Conservation (phyloP, 371 early-diverging fungal species). For the Rhizopus delemar region DNA sequence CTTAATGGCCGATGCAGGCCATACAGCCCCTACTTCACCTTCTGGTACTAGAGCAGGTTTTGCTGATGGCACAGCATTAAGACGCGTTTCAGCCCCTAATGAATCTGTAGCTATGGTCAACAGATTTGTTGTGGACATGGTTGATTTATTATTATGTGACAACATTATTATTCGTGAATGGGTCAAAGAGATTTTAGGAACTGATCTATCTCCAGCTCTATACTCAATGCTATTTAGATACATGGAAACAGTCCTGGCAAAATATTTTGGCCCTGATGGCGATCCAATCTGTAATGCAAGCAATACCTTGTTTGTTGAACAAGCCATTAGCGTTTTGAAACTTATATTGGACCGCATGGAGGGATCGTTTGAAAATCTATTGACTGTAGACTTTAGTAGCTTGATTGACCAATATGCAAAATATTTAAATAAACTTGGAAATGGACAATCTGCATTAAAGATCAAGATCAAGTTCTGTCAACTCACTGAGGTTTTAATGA, state of each 20-base stretch:
- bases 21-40: conserved; percentile 38
- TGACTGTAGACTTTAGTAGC: conserved; percentile 80
- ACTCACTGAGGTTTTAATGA: conserved; percentile 79
- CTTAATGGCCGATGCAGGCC: conserved; percentile 48
- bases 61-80: conserved; percentile 21
- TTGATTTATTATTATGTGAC: conserved; percentile 83
- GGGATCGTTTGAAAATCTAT: conserved; percentile 64
- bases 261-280: conserved; percentile 77
- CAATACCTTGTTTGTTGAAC: conserved; percentile 87
- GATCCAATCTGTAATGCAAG: conserved; percentile 77
- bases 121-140: conserved; percentile 82
- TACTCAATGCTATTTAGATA: conserved; percentile 86
- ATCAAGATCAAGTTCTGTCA: conserved; percentile 88
- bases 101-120: conserved; percentile 71
- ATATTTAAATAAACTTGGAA: conserved; percentile 77
- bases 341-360: conserved; percentile 82
- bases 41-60: conserved; percentile 23
- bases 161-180: conserved; percentile 88
- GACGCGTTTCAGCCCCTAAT: conserved; percentile 41
- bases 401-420: conserved; percentile 77
- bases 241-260: conserved; percentile 70
- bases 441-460: conserved; percentile 63
- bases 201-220: conserved; percentile 81
- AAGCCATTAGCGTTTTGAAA: conserved; percentile 84
- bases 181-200: conserved; percentile 85